Conservation (phyloP, 2,329 filamentous ascomycete genomes). For the Pseudogymnoascus sp. region DNA sequence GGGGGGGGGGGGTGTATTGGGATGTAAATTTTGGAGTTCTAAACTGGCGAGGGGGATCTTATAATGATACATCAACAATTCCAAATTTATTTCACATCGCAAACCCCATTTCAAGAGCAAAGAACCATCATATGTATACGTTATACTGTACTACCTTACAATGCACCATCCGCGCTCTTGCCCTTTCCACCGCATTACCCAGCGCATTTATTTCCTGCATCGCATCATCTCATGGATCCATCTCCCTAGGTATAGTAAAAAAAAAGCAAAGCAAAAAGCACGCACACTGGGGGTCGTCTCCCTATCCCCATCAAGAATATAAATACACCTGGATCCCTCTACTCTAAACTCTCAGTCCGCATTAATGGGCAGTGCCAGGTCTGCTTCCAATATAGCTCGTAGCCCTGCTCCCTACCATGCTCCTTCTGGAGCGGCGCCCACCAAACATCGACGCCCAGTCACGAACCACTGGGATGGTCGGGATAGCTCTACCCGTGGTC, state of each 20-base stretch:
- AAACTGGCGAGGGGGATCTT: background rate
- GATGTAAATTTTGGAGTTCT: background rate
- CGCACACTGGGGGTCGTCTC: background rate
- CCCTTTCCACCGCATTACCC: background rate
- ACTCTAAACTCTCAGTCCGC: background rate
- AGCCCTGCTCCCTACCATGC: background rate
- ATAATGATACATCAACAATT: background rate
- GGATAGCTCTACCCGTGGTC: background rate
- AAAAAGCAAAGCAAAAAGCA: background rate
- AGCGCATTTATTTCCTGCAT: background rate
- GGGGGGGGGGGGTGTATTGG: background rate
- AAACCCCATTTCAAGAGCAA: background rate
- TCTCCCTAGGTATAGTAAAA: constrained; percentile 1
- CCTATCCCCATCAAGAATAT: background rate
- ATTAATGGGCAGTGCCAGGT: background rate
- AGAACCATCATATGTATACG: background rate
- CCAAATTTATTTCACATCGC: background rate
- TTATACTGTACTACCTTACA: background rate
- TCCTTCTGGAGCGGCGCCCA: background rate
- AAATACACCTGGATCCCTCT: background rate
- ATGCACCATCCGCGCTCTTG: background rate
- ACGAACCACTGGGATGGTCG: background rate
- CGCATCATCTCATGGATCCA: background rate
- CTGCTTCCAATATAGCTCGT: background rate
- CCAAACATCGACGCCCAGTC: background rate